Conservation (phyloP, 352 stramenopile species). For the Pythium myriotylum region DNA sequence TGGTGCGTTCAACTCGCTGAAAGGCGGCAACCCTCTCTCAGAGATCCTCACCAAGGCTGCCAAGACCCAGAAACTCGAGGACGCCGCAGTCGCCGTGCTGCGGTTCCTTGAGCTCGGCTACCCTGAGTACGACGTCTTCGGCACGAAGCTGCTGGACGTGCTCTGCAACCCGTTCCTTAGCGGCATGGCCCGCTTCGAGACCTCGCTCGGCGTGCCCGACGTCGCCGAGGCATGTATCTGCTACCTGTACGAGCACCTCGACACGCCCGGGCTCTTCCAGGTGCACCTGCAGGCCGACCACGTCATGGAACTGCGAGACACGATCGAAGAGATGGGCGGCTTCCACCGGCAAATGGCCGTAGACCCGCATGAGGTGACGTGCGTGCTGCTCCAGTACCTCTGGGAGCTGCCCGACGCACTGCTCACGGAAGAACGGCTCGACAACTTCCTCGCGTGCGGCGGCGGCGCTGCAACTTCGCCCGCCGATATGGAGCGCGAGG, state of each 20-base stretch:
- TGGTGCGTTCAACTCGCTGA: conserved; percentile 68
- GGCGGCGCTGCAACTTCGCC: conserved; percentile 14
- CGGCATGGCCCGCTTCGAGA: conserved; percentile 84
- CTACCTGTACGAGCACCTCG: conserved; percentile 76
- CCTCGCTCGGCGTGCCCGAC: conserved; percentile 79
- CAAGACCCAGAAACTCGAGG: conserved; percentile 67
- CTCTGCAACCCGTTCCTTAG: conserved; percentile 86
- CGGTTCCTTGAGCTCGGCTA: conserved; percentile 85
- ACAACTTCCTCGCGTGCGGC: conserved; percentile 70
- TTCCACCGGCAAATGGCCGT: conserved; percentile 86
- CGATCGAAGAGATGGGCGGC: conserved; percentile 78
- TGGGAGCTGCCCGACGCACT: conserved; percentile 82
- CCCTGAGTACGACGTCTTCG: conserved; percentile 85
- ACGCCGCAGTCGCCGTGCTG: conserved; percentile 69
- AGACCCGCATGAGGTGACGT: conserved; percentile 76
- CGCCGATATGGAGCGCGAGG: conserved; percentile 43
- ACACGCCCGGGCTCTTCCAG: conserved; percentile 80
- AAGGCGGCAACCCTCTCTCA: conserved; percentile 76
- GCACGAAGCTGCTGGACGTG: conserved; percentile 70
- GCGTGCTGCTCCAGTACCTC: conserved; percentile 80
- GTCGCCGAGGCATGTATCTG: conserved; percentile 80
- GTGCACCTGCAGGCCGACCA: conserved; percentile 77
- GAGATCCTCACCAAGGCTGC: conserved; percentile 65
- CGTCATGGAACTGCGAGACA: conserved; percentile 78
- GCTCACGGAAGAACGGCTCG: conserved; percentile 69